Base-by-base conservation (phyloP, 2,329 filamentous ascomycete species). In the Colletotrichum zoysiae region DNA sequence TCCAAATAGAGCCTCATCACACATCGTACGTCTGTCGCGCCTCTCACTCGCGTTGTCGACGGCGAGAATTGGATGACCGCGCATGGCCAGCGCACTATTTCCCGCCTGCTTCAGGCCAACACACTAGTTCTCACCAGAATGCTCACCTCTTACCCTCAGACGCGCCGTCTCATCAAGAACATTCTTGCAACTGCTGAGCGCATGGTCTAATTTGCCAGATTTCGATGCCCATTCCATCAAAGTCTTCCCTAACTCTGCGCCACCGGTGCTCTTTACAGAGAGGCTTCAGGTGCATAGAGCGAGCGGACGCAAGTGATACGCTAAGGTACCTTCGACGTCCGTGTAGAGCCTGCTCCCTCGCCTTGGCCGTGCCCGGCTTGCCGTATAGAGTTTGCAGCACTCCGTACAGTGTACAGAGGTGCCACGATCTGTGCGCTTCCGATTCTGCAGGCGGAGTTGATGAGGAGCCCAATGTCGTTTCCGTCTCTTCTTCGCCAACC, bases 101-200 rank as follows among this genome's bases (percentile, higher is more conserved):
- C 38, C 46, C 58, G 59, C 59, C 48, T 69, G 65, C 65, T 65
- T 70, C 65, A 69, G 59, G 59, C 59, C 46, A 57, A 56, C 55
- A 48, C 46, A 48, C 46, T 65, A 55, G 56, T 70, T 48, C 60
- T 65, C 55, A 65, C 65, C 59, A 72, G 70, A 72, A 69, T 69
- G 55, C 40, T 38, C 55, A 55, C 70, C 64, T 70, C 46, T 60
- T 58, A 35, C 62, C 42, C 66, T 70, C 65, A 60, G 65, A 68
- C 65, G 65, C 70, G 65, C 60, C 59, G 57, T 60, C 53, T 59
- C 55, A 50, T 30, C 30, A 35, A 6, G 40, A 55, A 51, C 65
- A 72, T 72, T 72, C 65, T 65, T 69, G 67, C 42, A 44, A 44
- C 30, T 40, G 50, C 67, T 46, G 63, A 48, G 42, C n/a, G 46